These are phyloP conservation scores for Brettanomyces sp. DNA, from an alignment of 805 yeast genomes.

Conservation along the genomic window DNA sequence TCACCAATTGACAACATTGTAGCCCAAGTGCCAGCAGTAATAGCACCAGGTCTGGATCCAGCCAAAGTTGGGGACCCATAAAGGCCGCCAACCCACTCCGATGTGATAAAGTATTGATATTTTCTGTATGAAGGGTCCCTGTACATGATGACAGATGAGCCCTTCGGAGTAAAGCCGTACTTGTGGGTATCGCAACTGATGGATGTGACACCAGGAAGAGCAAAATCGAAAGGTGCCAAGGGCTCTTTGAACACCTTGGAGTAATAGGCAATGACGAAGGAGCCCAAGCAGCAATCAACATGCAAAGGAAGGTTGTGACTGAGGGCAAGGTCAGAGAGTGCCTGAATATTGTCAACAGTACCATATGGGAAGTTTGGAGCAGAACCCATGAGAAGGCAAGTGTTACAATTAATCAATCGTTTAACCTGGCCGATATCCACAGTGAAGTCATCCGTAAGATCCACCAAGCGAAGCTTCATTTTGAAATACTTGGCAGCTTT, in stretches of 20 bases:
- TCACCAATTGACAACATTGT: slow-evolving; percentile 76
- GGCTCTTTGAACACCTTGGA: slow-evolving; percentile 24
- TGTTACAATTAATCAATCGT: slow-evolving; percentile 62
- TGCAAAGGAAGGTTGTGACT: slow-evolving; percentile 74
- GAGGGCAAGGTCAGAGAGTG: slow-evolving; percentile 56
- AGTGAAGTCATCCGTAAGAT: slow-evolving; percentile 54
- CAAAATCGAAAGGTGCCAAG: slow-evolving; percentile 66
- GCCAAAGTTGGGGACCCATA: slow-evolving; percentile 96
- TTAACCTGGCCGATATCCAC: slow-evolving; percentile 59
- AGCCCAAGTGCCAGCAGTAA: slow-evolving; percentile 98
- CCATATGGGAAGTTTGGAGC: slow-evolving; percentile 99
- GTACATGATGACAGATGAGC: slow-evolving; percentile 89
- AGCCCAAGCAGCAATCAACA: slow-evolving; percentile 94
- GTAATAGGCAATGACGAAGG: slow-evolving; percentile 71
- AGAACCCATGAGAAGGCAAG: slow-evolving; percentile 81
- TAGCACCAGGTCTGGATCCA: slow-evolving; percentile 94
- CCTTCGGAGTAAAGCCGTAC: slow-evolving; percentile 97
- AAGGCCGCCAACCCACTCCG: slow-evolving; percentile 91
- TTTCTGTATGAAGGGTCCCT: slow-evolving; percentile 56
- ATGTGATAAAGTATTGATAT: slow-evolving; percentile 73
- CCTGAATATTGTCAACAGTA: slow-evolving; percentile 79
- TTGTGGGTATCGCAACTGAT: slow-evolving; percentile 99
- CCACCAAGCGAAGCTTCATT: slow-evolving; percentile 75
- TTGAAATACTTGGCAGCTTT: slow-evolving; percentile 89
- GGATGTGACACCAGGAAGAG: slow-evolving; percentile 88